Conservation (phyloP, 306 rosid species). For the Vigna nakashimae region DNA sequence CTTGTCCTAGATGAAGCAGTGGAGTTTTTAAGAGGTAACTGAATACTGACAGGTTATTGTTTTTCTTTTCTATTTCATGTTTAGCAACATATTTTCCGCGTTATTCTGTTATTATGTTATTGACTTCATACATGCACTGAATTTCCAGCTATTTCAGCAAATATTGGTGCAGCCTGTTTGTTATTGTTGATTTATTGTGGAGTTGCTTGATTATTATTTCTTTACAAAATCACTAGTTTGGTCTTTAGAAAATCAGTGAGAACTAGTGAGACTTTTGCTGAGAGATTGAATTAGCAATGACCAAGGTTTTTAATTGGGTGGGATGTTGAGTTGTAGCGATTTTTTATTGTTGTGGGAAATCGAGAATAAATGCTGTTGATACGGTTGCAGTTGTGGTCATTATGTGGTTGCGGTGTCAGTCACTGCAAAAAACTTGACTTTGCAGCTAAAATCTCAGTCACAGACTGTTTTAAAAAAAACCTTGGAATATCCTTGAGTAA, state of each 20-base stretch:
- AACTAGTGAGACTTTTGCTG: not conserved
- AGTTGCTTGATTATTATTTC: not conserved
- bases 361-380: not conserved
- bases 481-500: not conserved
- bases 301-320: not conserved
- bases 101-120: not conserved
- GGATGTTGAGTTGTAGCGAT: not conserved
- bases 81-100: not conserved
- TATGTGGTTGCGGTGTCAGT: not conserved
- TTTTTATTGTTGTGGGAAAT: not conserved
- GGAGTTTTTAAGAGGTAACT: conserved; percentile 89
- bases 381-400: not conserved
- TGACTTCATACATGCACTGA: conserved; percentile 4
- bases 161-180: not conserved
- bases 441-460: no score
- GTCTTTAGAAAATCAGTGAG: not conserved
- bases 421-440: no score
- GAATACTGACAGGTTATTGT: not conserved
- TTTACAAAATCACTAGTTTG: not conserved
- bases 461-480: not conserved
- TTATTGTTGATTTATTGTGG: not conserved
- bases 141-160: not conserved
- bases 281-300: not conserved
- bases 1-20: conserved; percentile 94
- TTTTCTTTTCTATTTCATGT: conserved; percentile 12